phyloP scores from a whole-genome alignment of 148 eudicot genomes.

The Diospyros kaki region DNA sequence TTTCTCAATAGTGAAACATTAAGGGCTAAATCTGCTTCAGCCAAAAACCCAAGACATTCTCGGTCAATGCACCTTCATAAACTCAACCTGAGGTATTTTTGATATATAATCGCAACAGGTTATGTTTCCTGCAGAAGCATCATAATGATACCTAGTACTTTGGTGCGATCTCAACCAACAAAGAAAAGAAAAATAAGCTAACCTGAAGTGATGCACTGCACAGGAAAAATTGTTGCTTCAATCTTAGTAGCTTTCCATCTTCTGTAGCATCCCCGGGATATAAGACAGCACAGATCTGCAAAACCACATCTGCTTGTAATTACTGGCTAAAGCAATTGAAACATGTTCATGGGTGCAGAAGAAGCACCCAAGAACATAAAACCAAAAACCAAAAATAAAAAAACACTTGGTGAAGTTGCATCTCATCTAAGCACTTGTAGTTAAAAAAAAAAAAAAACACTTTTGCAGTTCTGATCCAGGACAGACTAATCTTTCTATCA shows the following conservation, averaged over 20 bases:
- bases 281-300: constrained; percentile 93
- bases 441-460: not conserved
- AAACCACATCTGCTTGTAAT: constrained; percentile 7
- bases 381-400: too few species aligned
- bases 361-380: not conserved
- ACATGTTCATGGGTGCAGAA: constrained; percentile 6
- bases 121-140: not conserved
- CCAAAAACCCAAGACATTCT: not conserved
- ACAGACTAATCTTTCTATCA: not conserved
- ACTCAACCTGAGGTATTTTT: not conserved
- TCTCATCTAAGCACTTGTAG: not conserved
- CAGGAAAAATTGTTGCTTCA: constrained; percentile 94
- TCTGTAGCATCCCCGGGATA: constrained; percentile 99
- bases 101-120: not conserved
- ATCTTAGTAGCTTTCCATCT: constrained; percentile 74
- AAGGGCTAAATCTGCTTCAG: not conserved
- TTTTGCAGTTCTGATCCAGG: not conserved
- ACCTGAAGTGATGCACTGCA: constrained; percentile 99
- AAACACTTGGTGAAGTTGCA: not conserved
- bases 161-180: not conserved
- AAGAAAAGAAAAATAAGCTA: constrained; percentile 1
- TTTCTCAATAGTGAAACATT: not conserved
- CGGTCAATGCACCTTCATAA: not conserved
- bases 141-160: constrained; percentile 11
- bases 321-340: constrained; percentile 3